Conservation (phyloP, 768 basidiomycete species). For the Naganishia kalamii region DNA sequence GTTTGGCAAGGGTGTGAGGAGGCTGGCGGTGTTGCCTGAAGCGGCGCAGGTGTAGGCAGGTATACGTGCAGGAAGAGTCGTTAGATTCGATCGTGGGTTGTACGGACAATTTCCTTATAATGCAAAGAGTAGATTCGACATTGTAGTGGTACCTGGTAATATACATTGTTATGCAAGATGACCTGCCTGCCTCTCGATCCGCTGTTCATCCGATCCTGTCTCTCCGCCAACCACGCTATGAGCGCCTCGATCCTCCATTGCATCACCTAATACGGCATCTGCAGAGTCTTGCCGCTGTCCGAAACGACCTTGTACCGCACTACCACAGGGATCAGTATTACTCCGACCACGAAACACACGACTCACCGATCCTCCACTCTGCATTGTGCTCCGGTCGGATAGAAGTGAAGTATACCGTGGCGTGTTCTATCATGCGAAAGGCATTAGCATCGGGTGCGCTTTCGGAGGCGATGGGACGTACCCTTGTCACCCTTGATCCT, state of each 20-base stretch:
- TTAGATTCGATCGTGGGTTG: too few species aligned
- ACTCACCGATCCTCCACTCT: conserved; percentile 42
- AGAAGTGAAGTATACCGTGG: conserved; percentile 45
- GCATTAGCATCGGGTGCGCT: conserved; percentile 1
- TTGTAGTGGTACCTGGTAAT: too few species aligned
- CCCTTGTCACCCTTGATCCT: conserved; percentile 35
- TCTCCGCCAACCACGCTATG: too few species aligned
- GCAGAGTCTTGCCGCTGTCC: conserved; percentile 37
- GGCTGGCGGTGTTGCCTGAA: conserved; percentile 5
- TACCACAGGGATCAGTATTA: conserved; percentile 5
- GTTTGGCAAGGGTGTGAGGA: conserved; percentile 2
- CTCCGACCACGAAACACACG: not conserved
- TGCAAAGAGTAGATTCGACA: not conserved
- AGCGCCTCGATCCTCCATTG: too few species aligned
- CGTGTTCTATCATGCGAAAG: conserved; percentile 30
- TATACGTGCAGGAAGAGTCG: too few species aligned
- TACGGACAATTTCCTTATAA: not conserved
- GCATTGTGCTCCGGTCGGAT: conserved; percentile 39
- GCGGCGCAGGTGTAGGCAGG: not conserved
- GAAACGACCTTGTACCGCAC: conserved; percentile 45
- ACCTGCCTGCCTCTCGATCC: too few species aligned
- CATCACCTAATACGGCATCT: conserved; percentile 17
- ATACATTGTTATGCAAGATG: too few species aligned
- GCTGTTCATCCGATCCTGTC: too few species aligned
- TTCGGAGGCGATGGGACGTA: conserved; percentile 8